Conservation (phyloP, 1,284 basidiomycete species). For the Cryptococcus sp. region DNA sequence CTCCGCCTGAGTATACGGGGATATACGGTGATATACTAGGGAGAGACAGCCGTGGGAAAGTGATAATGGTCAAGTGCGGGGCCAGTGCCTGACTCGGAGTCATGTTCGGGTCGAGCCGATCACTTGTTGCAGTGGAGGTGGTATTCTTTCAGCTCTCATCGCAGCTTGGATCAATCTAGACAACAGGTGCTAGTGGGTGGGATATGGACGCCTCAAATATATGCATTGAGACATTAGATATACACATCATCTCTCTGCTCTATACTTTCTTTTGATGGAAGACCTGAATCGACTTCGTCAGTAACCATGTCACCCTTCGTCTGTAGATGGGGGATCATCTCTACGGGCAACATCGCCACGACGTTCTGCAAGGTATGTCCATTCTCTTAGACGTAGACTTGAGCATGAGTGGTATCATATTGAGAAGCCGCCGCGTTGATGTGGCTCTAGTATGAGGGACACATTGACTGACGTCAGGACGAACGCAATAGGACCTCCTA, state of each 20-base stretch:
- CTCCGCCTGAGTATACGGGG: no score
- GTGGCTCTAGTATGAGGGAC: not conserved
- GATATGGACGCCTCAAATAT: no score
- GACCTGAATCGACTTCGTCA: not conserved
- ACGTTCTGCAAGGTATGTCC: constrained; percentile 36
- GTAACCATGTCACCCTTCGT: constrained; percentile 10
- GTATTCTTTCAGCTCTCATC: no score
- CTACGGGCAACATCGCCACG: constrained; percentile 47
- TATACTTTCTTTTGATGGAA: not conserved
- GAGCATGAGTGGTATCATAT: not conserved
- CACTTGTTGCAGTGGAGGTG: no score
- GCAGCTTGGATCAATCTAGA: no score
- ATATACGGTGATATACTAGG: no score
- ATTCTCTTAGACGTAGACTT: not conserved
- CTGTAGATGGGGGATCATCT: constrained; percentile 53
- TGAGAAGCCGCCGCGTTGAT: not conserved
- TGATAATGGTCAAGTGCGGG: no score
- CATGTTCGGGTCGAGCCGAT: no score
- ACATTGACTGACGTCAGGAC: not conserved
- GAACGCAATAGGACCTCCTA: constrained; percentile 31
- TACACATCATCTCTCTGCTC: no score
- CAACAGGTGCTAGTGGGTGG: no score
- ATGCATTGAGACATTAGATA: not conserved
- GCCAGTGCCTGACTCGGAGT: no score
- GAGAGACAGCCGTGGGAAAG: no score